Evolutionary conservation across 2,329 filamentous ascomycete genomes (phyloP).

Genomic region (Fusarium sambucinum): DNA sequence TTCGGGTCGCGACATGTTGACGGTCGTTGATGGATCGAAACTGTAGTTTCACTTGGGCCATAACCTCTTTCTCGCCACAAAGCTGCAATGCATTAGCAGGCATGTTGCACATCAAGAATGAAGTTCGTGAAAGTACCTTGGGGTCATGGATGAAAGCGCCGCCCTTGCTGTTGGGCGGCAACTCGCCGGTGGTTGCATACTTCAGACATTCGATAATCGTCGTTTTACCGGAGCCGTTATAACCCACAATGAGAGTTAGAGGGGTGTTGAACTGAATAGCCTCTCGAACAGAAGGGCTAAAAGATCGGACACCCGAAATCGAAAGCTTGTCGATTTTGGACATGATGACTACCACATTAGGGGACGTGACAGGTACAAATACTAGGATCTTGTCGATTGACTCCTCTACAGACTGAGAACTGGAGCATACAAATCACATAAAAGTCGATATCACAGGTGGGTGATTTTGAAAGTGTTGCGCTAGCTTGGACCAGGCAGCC

Average conservation of each 20-base stretch:
- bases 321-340: conserved; percentile 91
- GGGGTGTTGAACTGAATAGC: conserved; percentile 90
- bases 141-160: conserved; percentile 98
- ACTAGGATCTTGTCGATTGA: background rate
- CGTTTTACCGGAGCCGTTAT: conserved; percentile 98
- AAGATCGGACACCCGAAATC: conserved; percentile 86
- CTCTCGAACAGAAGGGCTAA: conserved; percentile 79
- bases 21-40: conserved; percentile 84
- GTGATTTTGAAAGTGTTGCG: background rate
- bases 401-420: conserved; percentile 5
- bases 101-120: background rate
- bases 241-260: conserved; percentile 94
- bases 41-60: conserved; percentile 90
- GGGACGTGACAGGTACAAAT: background rate
- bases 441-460: background rate
- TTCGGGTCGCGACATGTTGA: conserved; percentile 85
- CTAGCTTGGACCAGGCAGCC: conserved; percentile 23
- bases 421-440: background rate
- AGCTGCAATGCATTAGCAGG: conserved; percentile 60
- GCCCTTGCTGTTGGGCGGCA: conserved; percentile 89
- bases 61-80: conserved; percentile 85
- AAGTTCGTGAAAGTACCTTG: conserved; percentile 66
- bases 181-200: conserved; percentile 94
- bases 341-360: conserved; percentile 57
- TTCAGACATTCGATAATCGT: conserved; percentile 99